These are phyloP conservation scores for Populus nigra DNA, from an alignment of 345 rosid genomes.

Conservation along the genomic window DNA sequence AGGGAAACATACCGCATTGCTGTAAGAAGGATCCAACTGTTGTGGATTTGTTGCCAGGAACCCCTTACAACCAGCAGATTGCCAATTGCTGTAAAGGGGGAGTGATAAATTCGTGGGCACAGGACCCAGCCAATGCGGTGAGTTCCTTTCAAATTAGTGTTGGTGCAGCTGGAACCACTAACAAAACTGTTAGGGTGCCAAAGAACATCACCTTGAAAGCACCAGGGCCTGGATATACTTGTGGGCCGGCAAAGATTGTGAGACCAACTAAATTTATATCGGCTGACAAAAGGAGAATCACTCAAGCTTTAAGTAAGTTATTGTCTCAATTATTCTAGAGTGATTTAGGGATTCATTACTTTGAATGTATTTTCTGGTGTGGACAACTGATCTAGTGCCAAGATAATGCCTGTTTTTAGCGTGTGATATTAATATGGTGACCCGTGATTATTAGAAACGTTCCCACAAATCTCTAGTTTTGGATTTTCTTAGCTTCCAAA, in stretches of 20 bases:
- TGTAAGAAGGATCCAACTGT: constrained; percentile 32
- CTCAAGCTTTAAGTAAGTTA: constrained; percentile 35
- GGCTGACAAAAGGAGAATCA: constrained; percentile 27
- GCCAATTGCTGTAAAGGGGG: constrained; percentile 39
- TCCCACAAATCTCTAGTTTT: not conserved
- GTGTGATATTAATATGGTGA: not conserved
- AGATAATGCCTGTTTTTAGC: not conserved
- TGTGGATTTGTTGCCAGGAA: constrained; percentile 34
- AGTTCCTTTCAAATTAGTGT: constrained; percentile 34
- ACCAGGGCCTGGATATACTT: constrained; percentile 37
- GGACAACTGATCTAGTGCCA: not conserved
- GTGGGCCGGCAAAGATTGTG: constrained; percentile 33
- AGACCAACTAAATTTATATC: constrained; percentile 23
- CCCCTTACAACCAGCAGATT: constrained; percentile 38
- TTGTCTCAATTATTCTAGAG: too few species aligned
- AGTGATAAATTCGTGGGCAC: constrained; percentile 31
- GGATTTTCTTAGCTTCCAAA: not conserved
- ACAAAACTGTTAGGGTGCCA: constrained; percentile 31
- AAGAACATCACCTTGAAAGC: constrained; percentile 34
- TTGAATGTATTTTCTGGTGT: not conserved
- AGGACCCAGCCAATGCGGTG: constrained; percentile 21
- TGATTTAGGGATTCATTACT: not conserved
- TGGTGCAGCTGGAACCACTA: constrained; percentile 34
- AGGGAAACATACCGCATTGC: constrained; percentile 33
- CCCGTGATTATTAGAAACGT: not conserved